phyloP scores from a whole-genome alignment of 352 stramenopile genomes.

The Phytophthora cajani region DNA sequence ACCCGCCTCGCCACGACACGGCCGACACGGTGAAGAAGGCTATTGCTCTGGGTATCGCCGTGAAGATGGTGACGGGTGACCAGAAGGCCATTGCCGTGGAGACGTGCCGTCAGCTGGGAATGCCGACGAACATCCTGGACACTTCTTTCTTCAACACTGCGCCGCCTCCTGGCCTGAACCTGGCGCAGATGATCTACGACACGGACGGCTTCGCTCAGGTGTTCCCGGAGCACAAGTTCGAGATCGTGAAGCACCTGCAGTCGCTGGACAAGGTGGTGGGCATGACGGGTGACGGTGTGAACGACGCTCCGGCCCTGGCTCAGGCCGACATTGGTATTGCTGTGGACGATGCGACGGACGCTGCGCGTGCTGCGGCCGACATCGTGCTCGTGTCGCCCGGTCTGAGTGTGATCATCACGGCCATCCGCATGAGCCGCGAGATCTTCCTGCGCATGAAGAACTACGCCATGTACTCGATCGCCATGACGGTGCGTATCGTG shows the following conservation, averaged over 20 bases:
- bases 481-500: conserved; percentile 89
- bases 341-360: conserved; percentile 89
- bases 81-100: conserved; percentile 93
- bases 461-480: conserved; percentile 93
- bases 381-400: conserved; percentile 90
- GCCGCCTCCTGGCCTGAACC: conserved; percentile 62
- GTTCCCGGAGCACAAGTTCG: conserved; percentile 93
- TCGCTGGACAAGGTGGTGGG: conserved; percentile 81
- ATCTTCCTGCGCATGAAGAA: conserved; percentile 94
- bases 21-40: conserved; percentile 91
- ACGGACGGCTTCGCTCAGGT: conserved; percentile 95
- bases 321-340: conserved; percentile 94
- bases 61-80: conserved; percentile 98
- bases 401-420: conserved; percentile 89
- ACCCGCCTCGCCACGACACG: conserved; percentile 94
- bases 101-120: conserved; percentile 90
- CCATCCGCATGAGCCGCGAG: conserved; percentile 86
- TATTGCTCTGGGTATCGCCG: conserved; percentile 89
- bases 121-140: conserved; percentile 89
- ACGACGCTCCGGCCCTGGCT: conserved; percentile 90
- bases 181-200: conserved; percentile 89
- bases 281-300: conserved; percentile 92
- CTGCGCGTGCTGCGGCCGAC: conserved; percentile 88
- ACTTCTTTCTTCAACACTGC: conserved; percentile 82
- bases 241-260: conserved; percentile 92